These are phyloP conservation scores for Fusarium sp. DNA, from an alignment of 2,329 filamentous ascomycete genomes.

Conservation along the genomic window DNA sequence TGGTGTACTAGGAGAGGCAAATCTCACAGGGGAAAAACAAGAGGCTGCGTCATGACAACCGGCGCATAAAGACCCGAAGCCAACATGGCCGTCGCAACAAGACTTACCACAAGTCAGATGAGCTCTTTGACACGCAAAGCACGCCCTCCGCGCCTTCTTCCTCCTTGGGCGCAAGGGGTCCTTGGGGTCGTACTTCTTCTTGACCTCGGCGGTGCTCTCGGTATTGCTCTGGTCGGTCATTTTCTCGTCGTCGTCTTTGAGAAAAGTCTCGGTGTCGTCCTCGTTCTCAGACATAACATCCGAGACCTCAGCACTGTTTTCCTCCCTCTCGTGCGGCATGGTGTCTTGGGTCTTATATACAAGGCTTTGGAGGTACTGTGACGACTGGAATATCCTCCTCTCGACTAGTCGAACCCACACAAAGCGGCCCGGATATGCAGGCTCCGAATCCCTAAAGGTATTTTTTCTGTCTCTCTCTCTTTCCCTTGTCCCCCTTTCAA, in stretches of 20 bases:
- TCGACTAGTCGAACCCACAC: slow-evolving; percentile 37
- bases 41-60: slow-evolving; percentile 2
- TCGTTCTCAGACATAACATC: slow-evolving; percentile 68
- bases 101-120: slow-evolving; percentile 97
- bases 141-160: slow-evolving; percentile 96
- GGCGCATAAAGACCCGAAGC: slow-evolving; percentile 9
- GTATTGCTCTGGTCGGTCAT: slow-evolving; percentile 60
- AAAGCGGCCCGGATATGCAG: slow-evolving; percentile 48
- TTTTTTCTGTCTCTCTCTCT: slow-evolving; percentile 25
- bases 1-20: slow-evolving; percentile 13
- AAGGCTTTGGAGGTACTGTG: slow-evolving; percentile 29
- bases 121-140: slow-evolving; percentile 95
- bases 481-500: slow-evolving; percentile 40
- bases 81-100: slow-evolving; percentile 16
- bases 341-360: slow-evolving; percentile 62
- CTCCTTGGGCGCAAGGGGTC: slow-evolving; percentile 88
- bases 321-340: slow-evolving; percentile 65
- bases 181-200: slow-evolving; percentile 82
- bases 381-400: slow-evolving; percentile 37
- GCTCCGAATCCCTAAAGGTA: slow-evolving; percentile 42
- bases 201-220: slow-evolving; percentile 60
- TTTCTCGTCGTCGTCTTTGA: slow-evolving; percentile 58
- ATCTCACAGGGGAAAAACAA: slow-evolving; percentile 23
- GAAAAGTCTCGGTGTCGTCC: slow-evolving; percentile 59
- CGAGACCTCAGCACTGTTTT: slow-evolving; percentile 64